Evolutionary conservation across 495 filamentous ascomycete species (phyloP), one percentile per base, ranked within the genome.

Genomic region (Trichoderma reesei): DNA sequence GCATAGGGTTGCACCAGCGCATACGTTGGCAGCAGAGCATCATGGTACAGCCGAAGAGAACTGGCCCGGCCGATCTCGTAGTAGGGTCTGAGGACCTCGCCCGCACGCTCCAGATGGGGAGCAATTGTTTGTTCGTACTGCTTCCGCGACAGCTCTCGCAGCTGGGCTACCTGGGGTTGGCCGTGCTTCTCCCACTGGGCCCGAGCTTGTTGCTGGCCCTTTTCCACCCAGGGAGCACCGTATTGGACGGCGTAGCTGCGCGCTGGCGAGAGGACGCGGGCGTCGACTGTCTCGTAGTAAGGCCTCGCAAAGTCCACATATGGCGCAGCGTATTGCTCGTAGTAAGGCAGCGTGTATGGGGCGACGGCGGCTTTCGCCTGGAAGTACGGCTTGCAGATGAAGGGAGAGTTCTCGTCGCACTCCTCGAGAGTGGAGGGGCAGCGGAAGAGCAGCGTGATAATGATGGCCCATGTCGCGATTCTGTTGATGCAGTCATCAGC

Each of bases 311-410:
- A 69, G n/a, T 91, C 84, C 60, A 96, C 84, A 68, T 96, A 91
- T 13, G 89, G 91, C 2, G 88, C 88, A 6, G 87, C 86, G 68
- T 96, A 96, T 39, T 80, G 70, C 65, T 92, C 78, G 72, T 96
- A 98, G 76, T 96, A 97, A 31, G 95, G 95, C 56, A 85, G 79
- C 41, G 95, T 67, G 71, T 94, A 86, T 8, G 95, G 94, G 36
- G 83, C 74, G 59, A 90, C 75, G 44, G 87, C 80, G 3, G 87
- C 82, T 64, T 86, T 86, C 61, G 85, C 76, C 60, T 86, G 79
- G 61, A 96, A 83, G 71, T 93, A 95, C 4, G 90, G 89, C 70
- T 87, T 88, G 80, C 95, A 99, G 38, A 98, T 84, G 60, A 75
- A 79, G 3, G 93, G 90, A 11, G 91, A 92, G 31, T 79, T 73